Evolutionary conservation across 768 basidiomycete genomes (phyloP), one percentile per base, ranked within the genome.

Genomic region (Xerocomellus chrysenteron): DNA sequence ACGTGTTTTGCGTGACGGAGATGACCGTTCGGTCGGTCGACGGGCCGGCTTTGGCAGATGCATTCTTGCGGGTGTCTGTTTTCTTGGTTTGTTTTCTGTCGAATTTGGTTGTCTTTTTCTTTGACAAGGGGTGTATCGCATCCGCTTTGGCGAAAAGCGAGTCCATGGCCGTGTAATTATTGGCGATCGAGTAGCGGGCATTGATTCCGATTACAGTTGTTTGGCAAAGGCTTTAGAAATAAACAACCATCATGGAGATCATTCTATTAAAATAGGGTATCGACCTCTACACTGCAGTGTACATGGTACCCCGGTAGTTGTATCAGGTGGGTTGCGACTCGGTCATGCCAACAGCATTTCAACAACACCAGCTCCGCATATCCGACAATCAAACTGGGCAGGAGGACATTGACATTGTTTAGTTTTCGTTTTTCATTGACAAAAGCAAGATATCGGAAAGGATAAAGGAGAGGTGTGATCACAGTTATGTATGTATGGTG

Each of bases 61-160:
- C 32, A 48, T 50, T 59, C 26, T 54, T 68, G 45, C 4, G 35
- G 50, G 49, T 13, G 58, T 44, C 51, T 55, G 30, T 45, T 71
- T 67, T 73, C 68, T 68, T 67, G 70, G 30, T 30, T 6, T 21
- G 33, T 39, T 54, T 54, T 42, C 47, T 58, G 43, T 64, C 53
- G 24, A 55, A 46, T 17, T 37, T 52, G 2, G 30, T 1, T 67
- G 81, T 80, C 47, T 76, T 72, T 59, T 75, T 80, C 62, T 81
- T 84, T 11, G 68, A 69, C 12, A 78, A 50, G 37, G 85, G 78
- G 55, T 74, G 71, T 40, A 85, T 72, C 9, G 84, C 80, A 57
- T 88, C 76, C 45, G 86, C 88, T 62, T 84, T 84, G 17, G 88
- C 83, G 57, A 92, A 78, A 14, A 93, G 80, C 12, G 85, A 74